Evolutionary conservation across 495 filamentous ascomycete genomes (phyloP).

Genomic region (Penicillium mononematosum): DNA sequence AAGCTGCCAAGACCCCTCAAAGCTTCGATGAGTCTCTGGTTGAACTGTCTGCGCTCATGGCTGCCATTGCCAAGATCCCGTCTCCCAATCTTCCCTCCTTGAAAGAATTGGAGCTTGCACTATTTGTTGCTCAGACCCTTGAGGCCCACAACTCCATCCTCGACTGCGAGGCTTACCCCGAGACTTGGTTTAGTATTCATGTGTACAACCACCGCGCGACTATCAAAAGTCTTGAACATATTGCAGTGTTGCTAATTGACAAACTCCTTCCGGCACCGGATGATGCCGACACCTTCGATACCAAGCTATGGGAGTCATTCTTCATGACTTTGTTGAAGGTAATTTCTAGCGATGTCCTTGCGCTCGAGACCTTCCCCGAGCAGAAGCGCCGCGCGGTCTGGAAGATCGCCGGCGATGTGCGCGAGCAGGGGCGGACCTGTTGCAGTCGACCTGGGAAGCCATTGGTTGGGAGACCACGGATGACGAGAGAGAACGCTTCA

Average conservation of each 20-base stretch:
- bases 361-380: constrained; percentile 94
- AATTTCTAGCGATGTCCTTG: constrained; percentile 81
- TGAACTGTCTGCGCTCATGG: constrained; percentile 84
- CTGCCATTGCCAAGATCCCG: constrained; percentile 71
- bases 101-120: constrained; percentile 71
- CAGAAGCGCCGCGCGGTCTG: constrained; percentile 94
- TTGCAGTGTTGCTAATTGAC: constrained; percentile 73
- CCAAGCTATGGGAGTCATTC: constrained; percentile 89
- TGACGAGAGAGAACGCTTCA: constrained; percentile 72
- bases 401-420: constrained; percentile 97
- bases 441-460: constrained; percentile 86
- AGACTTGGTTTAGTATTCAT: constrained; percentile 86
- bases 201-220: constrained; percentile 93
- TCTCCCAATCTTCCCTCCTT: constrained; percentile 52
- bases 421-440: constrained; percentile 86
- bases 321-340: constrained; percentile 87
- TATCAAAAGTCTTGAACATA: constrained; percentile 81
- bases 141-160: constrained; percentile 88
- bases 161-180: constrained; percentile 84
- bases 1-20: constrained; percentile 57
- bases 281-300: constrained; percentile 90
- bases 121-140: constrained; percentile 65
- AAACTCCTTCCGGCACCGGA: constrained; percentile 82
- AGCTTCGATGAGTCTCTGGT: constrained; percentile 86
- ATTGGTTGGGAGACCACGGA: constrained; percentile 92